Conservation (phyloP, 345 rosid genomes). For the thale cress (Arabidopsis thaliana) region DNA sequence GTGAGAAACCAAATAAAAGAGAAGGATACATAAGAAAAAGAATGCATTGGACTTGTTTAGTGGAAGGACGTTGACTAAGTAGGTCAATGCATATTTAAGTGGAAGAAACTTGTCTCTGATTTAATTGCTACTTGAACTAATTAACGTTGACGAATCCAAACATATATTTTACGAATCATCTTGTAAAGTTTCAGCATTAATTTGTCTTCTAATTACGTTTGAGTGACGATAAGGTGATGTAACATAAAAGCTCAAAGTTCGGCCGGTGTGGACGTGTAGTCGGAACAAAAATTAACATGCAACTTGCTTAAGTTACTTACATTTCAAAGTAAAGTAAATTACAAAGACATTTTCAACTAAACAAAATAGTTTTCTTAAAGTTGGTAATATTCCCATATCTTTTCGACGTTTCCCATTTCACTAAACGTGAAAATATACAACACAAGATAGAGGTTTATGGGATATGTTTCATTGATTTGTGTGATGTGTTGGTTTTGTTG, state of each 20-base stretch:
- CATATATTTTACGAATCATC: not conserved
- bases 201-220: conserved; percentile 24
- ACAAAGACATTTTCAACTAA: not conserved
- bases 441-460: not conserved
- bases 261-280: not conserved
- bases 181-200: not conserved
- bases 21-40: not conserved
- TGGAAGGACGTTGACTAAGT: conserved; percentile 21
- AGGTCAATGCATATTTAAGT: conserved; percentile 9
- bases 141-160: conserved; percentile 37
- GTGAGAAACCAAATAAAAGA: conserved; percentile 31
- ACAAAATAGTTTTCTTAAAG: not conserved
- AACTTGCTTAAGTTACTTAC: not conserved
- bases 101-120: conserved; percentile 8
- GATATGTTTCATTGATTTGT: not conserved
- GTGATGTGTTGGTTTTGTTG: too few relatives aligned
- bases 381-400: not conserved
- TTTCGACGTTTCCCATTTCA: not conserved
- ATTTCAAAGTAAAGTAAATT: not conserved
- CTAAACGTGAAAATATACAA: not conserved
- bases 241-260: conserved; percentile 5
- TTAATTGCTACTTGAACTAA: conserved; percentile 36
- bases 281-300: not conserved
- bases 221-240: conserved; percentile 34
- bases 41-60: conserved; percentile 36